A percentile compares a stretch with the other conserved stretches of the same genome.
These are phyloP conservation scores for Penicillium digitatum DNA, from an alignment of 2,329 filamentous ascomycete species.

Conservation along the genomic window DNA sequence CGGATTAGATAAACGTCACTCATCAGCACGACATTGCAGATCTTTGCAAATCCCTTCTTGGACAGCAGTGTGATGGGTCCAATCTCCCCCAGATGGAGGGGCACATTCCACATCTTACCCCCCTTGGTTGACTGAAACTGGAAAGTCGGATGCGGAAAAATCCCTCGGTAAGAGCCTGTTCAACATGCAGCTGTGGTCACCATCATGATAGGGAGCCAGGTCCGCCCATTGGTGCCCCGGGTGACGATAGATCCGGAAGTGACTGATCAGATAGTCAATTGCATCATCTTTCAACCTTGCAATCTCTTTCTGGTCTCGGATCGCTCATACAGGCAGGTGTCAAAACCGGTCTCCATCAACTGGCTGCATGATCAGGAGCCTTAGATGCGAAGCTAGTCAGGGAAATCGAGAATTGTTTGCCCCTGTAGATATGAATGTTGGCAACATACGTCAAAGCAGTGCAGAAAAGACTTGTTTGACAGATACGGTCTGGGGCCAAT, in stretches of 20 bases:
- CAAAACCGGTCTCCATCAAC: background rate
- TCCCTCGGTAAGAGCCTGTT: background rate
- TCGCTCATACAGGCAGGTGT: background rate
- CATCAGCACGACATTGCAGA: constrained; percentile 1
- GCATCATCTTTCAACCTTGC: background rate
- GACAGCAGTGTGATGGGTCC: too few species aligned
- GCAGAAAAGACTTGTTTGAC: background rate
- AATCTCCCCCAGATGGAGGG: background rate
- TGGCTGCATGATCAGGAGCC: background rate
- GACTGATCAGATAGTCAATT: constrained; percentile 15
- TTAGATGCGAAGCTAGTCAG: background rate
- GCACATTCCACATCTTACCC: background rate
- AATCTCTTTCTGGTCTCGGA: background rate
- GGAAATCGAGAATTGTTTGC: background rate
- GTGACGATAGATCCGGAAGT: constrained; percentile 7
- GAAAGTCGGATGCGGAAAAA: background rate
- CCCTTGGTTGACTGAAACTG: background rate
- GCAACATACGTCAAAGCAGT: background rate
- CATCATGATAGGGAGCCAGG: background rate
- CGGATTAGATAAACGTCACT: background rate
- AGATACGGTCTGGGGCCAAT: background rate
- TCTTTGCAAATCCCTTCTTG: background rate
- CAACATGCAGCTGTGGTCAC: background rate
- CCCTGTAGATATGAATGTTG: constrained; percentile 3
- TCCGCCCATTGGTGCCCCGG: constrained; percentile 7